Conservation (phyloP, 495 filamentous ascomycete genomes). For the Cudoniella acicularis region DNA sequence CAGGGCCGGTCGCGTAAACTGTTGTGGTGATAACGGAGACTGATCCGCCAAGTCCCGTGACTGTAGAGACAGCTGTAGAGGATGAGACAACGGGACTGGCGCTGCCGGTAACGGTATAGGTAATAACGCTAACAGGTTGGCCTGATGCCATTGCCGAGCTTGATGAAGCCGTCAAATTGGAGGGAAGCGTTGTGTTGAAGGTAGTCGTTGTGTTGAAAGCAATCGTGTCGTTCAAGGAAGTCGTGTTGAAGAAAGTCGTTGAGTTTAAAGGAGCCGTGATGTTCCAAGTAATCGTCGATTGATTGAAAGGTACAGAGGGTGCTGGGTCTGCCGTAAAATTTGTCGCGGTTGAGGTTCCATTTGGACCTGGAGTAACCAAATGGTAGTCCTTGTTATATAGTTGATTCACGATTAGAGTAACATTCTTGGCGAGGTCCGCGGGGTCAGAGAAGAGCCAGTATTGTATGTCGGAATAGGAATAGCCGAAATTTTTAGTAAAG, state of each 20-base stretch:
- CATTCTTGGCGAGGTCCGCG: background rate
- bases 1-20: background rate
- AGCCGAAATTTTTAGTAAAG: constrained; percentile 39
- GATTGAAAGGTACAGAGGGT: background rate
- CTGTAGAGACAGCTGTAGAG: background rate
- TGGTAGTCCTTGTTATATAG: background rate
- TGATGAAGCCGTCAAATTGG: no score
- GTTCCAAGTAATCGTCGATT: no score
- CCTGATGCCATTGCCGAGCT: no score
- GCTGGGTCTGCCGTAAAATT: background rate
- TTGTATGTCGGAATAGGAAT: constrained; percentile 55
- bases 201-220: no score
- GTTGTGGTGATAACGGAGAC: background rate
- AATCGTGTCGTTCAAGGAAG: no score
- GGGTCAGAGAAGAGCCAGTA: background rate
- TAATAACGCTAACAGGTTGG: background rate
- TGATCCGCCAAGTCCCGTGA: background rate
- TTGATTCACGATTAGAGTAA: background rate
- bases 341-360: background rate
- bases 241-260: no score
- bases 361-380: background rate
- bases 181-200: no score
- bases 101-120: background rate
- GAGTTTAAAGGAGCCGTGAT: no score
- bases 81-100: background rate